Conservation (phyloP, 1,284 basidiomycete genomes). For the Sphaerobolus stellatus region DNA sequence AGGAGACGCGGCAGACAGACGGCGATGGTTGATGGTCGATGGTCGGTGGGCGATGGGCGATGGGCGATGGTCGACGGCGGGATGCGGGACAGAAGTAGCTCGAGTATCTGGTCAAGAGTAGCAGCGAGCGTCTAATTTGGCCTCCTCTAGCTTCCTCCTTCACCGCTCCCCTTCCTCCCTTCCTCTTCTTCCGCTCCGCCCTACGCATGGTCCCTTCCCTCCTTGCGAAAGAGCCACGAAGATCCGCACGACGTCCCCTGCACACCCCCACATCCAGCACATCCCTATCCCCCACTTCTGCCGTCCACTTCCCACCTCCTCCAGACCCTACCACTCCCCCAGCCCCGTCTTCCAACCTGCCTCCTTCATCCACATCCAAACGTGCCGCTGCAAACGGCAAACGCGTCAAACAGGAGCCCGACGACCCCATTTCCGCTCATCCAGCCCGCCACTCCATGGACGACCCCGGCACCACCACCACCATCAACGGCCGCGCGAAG, state of each 20-base stretch:
- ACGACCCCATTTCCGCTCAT: slow-evolving; percentile 54
- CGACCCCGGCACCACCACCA: slow-evolving; percentile 36
- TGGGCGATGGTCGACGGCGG: no score
- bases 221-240: slow-evolving; percentile 71
- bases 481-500: slow-evolving; percentile 47
- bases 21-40: background rate
- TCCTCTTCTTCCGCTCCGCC: background rate
- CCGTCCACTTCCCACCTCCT: slow-evolving; percentile 35
- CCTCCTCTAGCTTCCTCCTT: background rate
- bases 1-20: no score
- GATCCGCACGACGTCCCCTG: slow-evolving; percentile 69
- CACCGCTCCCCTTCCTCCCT: slow-evolving; percentile 3
- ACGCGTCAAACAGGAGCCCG: slow-evolving; percentile 67
- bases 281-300: slow-evolving; percentile 63
- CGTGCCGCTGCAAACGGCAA: slow-evolving; percentile 48
- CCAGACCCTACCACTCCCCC: slow-evolving; percentile 1
- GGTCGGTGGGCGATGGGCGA: background rate
- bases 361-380: slow-evolving; percentile 38
- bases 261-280: slow-evolving; percentile 63
- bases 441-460: slow-evolving; percentile 21
- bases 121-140: slow-evolving; percentile 8
- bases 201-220: slow-evolving; percentile 66
- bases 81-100: background rate
- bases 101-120: background rate
- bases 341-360: background rate